Evolutionary conservation across 2,329 filamentous ascomycete genomes (phyloP), one percentile per base, ranked within the genome.

Genomic region (Penicillium rolfsii): DNA sequence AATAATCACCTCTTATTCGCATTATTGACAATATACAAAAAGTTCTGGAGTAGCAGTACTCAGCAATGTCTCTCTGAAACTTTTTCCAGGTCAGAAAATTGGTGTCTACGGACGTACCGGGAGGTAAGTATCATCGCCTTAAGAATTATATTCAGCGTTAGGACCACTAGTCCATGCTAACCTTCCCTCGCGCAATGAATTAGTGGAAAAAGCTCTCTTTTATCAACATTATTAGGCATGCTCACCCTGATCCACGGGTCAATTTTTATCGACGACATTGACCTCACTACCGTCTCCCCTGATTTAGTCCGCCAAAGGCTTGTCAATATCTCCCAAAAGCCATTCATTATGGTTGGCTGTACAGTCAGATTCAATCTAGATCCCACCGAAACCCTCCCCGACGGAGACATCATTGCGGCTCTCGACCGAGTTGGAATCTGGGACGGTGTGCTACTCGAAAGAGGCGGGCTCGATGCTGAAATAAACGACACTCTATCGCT

Each of bases 201-300:
- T 28, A 49, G 46, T 28, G 46, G 46, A 24, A 49, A 49, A 12
- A 49, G 46, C 24, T 28, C 46, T 28, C 30, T 49, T 30, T 9
- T 28, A 8, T 14, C 28, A 8, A 19, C 53, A 8, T 46, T 55
- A 33, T 35, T 48, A 16, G 24, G 53, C 53, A 45, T 55, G 16
- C 26, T 46, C 26, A 22, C 26, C 14, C 14, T 55, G 28, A 46
- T 12, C 28, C 28, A 26, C 40, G 53, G 53, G 16, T 46, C 40
- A 55, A 55, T 55, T 46, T 4, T 55, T 35, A 48, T 55, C 26
- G 53, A 55, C 53, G 53, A 46, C 40, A 26, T 46, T 36, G 53
- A 55, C 26, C 40, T 55, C 41, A 8, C 53, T 36, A 45, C 40
- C 22, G 2, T 46, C 40, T 46, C 53, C 40, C 53, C 40, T 36